phyloP scores from a whole-genome alignment of 352 stramenopile species.

The Globisporangium viniferum region DNA sequence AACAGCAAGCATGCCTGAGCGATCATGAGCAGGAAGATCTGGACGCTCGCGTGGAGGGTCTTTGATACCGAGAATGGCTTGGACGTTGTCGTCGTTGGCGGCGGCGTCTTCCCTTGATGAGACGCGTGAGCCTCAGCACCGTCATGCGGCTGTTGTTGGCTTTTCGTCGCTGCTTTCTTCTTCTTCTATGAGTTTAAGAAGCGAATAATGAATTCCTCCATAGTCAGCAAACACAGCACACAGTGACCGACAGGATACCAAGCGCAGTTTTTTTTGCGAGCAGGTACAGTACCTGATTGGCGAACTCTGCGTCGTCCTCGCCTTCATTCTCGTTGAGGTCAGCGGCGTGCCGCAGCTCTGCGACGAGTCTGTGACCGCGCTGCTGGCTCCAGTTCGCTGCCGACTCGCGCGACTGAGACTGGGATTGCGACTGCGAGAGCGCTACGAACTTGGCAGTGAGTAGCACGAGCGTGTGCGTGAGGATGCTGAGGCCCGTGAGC shows the following conservation, averaged over 20 bases:
- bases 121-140: background rate
- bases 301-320: background rate
- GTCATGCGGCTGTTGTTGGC: background rate
- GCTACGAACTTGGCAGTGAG: constrained; percentile 24
- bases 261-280: background rate
- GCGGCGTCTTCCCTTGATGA: background rate
- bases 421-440: constrained; percentile 6
- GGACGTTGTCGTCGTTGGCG: background rate
- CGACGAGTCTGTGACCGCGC: constrained; percentile 5
- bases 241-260: background rate
- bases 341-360: constrained; percentile 8
- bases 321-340: background rate
- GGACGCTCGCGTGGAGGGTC: constrained; percentile 21
- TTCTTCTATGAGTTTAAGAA: background rate
- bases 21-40: constrained; percentile 25
- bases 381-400: background rate
- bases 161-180: constrained; percentile 6
- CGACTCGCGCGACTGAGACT: background rate
- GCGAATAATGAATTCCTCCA: too few species aligned
- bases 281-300: background rate
- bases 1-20: constrained; percentile 33
- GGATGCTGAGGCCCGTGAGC: constrained; percentile 27
- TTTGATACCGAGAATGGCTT: background rate
- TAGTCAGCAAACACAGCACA: too few species aligned
- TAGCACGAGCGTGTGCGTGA: constrained; percentile 33